Percentiles rank a stretch among this genome's conserved stretches.
Conservation (phyloP, 176 grass and related monocot species). For the Cymbopogon citratus region DNA sequence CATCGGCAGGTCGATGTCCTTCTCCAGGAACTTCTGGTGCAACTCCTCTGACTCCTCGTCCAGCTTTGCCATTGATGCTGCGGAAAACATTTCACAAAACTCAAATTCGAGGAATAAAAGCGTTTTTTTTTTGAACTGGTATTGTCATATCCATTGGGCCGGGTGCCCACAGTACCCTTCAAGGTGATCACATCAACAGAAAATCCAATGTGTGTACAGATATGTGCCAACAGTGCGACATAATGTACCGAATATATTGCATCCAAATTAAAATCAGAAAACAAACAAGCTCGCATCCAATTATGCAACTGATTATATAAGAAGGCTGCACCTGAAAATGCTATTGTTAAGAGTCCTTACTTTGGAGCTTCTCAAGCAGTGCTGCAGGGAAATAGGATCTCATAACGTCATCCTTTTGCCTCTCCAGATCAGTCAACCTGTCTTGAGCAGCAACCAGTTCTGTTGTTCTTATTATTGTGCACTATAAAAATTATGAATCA, state of each 20-base stretch:
- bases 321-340: too few relatives aligned
- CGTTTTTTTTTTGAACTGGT: background rate
- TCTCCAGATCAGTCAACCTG: slow-evolving; percentile 67
- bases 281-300: too few relatives aligned
- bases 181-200: too few relatives aligned
- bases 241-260: too few relatives aligned
- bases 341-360: too few relatives aligned
- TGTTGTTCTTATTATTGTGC: slow-evolving; percentile 86
- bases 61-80: slow-evolving; percentile 53
- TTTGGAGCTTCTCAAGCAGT: background rate
- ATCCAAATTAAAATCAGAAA: too few relatives aligned
- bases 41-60: slow-evolving; percentile 74
- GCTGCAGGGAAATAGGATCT: background rate
- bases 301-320: too few relatives aligned
- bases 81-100: background rate
- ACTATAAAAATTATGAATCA: slow-evolving; percentile 44
- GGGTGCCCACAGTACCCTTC: too few relatives aligned
- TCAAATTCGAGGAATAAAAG: background rate
- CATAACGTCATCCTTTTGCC: slow-evolving; percentile 73
- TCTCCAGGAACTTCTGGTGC: slow-evolving; percentile 62
- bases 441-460: slow-evolving; percentile 85
- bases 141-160: too few relatives aligned
- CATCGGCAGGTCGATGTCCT: slow-evolving; percentile 59
- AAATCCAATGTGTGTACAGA: too few relatives aligned
- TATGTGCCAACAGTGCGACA: too few relatives aligned